Conservation (phyloP, 805 yeast genomes). For the Tetrapisispora pingtungensis region DNA sequence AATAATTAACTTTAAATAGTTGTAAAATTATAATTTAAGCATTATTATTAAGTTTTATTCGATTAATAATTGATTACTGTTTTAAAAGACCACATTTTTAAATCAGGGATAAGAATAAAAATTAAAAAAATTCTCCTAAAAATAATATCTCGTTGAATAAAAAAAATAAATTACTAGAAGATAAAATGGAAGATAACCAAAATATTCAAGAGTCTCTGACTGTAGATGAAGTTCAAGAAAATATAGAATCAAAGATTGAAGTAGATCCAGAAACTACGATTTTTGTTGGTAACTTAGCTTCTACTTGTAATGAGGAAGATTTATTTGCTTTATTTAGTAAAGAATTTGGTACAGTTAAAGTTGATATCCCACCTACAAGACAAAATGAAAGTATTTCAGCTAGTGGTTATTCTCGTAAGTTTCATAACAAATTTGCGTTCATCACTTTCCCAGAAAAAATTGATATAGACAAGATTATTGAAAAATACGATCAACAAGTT, state of each 20-base stretch:
- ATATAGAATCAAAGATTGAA: not conserved
- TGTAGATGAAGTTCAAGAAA: slow-evolving; percentile 1
- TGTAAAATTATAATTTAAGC: too few relatives aligned
- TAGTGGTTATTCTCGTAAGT: slow-evolving; percentile 9
- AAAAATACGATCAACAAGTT: slow-evolving; percentile 9
- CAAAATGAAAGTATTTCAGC: slow-evolving; percentile 10
- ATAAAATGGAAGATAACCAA: slow-evolving; percentile 1
- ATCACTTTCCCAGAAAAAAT: slow-evolving; percentile 25
- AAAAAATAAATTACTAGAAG: not conserved
- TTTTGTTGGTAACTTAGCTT: slow-evolving; percentile 27
- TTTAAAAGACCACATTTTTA: too few relatives aligned
- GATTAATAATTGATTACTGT: too few relatives aligned
- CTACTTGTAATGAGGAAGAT: slow-evolving; percentile 23
- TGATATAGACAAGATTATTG: slow-evolving; percentile 24
- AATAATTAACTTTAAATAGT: too few relatives aligned
- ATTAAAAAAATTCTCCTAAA: not conserved
- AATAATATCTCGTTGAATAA: not conserved
- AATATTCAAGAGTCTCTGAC: not conserved
- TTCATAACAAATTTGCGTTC: slow-evolving; percentile 25
- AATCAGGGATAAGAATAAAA: too few relatives aligned
- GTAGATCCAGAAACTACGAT: slow-evolving; percentile 28
- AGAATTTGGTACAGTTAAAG: slow-evolving; percentile 23
- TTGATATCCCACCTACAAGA: slow-evolving; percentile 22
- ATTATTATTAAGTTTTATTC: too few relatives aligned
- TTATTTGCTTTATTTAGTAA: slow-evolving; percentile 18